Evolutionary conservation across 352 stramenopile genomes (phyloP), one percentile per base, ranked within the genome.

Genomic region (Thraustotheca clavata): DNA sequence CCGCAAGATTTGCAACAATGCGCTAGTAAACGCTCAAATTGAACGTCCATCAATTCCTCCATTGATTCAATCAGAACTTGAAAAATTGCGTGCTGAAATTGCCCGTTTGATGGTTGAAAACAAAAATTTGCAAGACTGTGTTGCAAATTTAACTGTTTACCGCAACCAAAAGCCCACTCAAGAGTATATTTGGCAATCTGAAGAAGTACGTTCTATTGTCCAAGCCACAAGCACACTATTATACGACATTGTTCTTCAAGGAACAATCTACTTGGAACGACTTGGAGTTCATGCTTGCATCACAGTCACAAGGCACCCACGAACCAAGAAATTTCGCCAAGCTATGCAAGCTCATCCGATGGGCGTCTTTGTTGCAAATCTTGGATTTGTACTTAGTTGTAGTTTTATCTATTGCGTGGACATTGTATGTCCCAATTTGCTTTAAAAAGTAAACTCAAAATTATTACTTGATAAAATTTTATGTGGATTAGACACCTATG

Each of bases 1-100:
- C 4, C 98, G 98, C 43, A 98, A 98, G 54, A 99, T 99, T 69
- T 93, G 98, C 67, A 99, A 99, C 73, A 88, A 92, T 62, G 92
- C 96, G 0, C 80, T 97, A 49, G 88, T 99, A 33, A 99, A 99
- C 73, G 77, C 82, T 26, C 82, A 90, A 40, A 77, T 88, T 63
- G 43, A 52, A 24, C 89, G 80, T n/a, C 74, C 79, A 11, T 69
- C 87, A 67, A 85, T 77, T 0, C n/a, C n/a, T n/a, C n/a, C n/a
- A n/a, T n/a, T n/a, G n/a, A n/a, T n/a, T n/a, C n/a, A n/a, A n/a
- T n/a, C n/a, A n/a, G n/a, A n/a, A n/a, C n/a, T n/a, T n/a, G 71
- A 79, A 16, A 82, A 89, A 55, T 69, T 93, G 43, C 79, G 80
- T 24, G 80, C 80, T 3, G 81, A 93, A 48, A 75, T 93, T 2